Base-by-base conservation (phyloP, 306 rosid genomes). In the Chamaecrista fasciculata region DNA sequence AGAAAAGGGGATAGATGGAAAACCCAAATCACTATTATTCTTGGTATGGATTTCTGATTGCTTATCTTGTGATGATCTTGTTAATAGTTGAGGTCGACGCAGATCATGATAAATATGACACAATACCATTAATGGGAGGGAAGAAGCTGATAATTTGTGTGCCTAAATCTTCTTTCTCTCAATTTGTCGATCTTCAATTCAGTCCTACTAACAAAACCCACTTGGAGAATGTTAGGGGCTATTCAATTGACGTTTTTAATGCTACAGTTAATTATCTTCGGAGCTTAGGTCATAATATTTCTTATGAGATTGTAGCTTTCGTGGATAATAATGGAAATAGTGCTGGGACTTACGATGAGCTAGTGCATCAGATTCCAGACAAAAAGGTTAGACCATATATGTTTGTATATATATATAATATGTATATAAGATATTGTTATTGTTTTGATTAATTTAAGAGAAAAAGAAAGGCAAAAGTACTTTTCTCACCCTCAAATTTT, bases 181-280 rank as follows among this genome's bases (percentile, higher is more conserved):
- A 72, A 2, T 72, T 72, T n/a, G 62, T 72, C 31, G 52, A 72
- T 33, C 26, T 8, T 15, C 21, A 49, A 40, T 29, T 61, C 10
- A 29, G 16, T 21, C 2, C 62, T 23, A 5, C n/a, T 8, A 24
- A 29, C 25, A 43, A 47, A 20, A 20, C 23, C 23, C 60, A 33
- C 12, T 39, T 33, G 29, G 28, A 28, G 24, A n/a, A 34, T 0
- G 51, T 16, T 44, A 71, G 40, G 11, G 76, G 76, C 11, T 71
- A 47, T 29, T 15, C 69, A 48, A 71, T 71, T 23, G 69, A 47
- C 1, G 56, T 71, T 28, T 71, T 71, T 39, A 6, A 23, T 4
- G 33, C 69, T n/a, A 4, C 51, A 10, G 15, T 61, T 3, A 59
- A 12, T 48, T 21, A 14, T 42, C 46, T 70, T 3, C 0, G 4